Conservation (phyloP, 257 asterid species). For the Thymus mandschuricus region DNA sequence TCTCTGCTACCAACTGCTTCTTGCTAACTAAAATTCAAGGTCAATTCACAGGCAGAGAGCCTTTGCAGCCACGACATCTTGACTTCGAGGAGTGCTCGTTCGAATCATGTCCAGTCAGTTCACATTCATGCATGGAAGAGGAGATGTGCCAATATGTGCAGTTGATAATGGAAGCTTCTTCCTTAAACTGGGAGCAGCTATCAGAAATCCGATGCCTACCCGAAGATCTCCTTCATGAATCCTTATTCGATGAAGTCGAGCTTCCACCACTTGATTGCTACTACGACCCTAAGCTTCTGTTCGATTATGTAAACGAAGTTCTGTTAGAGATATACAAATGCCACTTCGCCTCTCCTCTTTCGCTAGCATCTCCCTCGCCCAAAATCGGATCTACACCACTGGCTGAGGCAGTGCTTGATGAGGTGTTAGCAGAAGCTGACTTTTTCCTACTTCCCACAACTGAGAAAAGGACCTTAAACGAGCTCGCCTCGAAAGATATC, state of each 20-base stretch:
- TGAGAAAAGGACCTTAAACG: conserved; percentile 48
- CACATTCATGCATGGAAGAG: conserved; percentile 36
- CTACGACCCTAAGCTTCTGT: conserved; percentile 63
- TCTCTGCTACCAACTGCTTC: not conserved
- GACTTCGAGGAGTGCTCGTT: conserved; percentile 55
- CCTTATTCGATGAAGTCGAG: conserved; percentile 48
- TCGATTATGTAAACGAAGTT: conserved; percentile 72
- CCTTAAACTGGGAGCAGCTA: conserved; percentile 51
- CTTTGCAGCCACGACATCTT: conserved; percentile 53
- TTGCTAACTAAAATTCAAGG: conserved; percentile 23
- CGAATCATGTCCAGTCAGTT: conserved; percentile 31
- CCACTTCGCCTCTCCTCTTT: conserved; percentile 43
- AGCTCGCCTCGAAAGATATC: conserved; percentile 50
- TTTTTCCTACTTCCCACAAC: conserved; percentile 46
- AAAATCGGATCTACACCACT: conserved; percentile 35
- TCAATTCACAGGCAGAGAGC: conserved; percentile 42
- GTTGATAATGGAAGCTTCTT: conserved; percentile 54
- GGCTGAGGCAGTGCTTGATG: conserved; percentile 52
- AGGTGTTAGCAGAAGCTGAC: conserved; percentile 58
- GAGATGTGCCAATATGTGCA: conserved; percentile 55
- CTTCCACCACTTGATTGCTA: conserved; percentile 40
- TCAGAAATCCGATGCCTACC: conserved; percentile 34
- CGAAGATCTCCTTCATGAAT: conserved; percentile 47
- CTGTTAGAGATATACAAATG: conserved; percentile 42
- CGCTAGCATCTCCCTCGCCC: conserved; percentile 48